Conservation (phyloP, 73 alveolate genomes). For the Paramecium octaurelia region DNA sequence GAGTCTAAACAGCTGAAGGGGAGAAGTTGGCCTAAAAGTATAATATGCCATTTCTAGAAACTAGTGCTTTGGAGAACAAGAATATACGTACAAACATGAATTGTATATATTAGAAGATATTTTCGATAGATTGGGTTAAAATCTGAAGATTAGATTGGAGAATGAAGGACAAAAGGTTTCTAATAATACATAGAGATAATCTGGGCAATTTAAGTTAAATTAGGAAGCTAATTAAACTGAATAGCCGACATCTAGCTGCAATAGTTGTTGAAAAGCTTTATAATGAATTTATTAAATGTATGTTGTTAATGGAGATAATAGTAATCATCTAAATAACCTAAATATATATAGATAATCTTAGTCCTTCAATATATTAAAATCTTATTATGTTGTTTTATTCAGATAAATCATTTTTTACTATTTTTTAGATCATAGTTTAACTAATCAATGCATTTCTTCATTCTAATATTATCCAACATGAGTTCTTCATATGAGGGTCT, state of each 20-base stretch:
- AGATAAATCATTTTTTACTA: not conserved
- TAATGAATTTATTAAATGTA: not conserved
- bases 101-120: not conserved
- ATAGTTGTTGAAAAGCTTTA: not conserved
- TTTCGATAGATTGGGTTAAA: conserved; percentile 2
- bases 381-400: too few relatives aligned
- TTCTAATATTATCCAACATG: not conserved
- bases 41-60: conserved; percentile 58
- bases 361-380: not conserved
- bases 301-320: not conserved
- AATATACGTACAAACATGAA: not conserved
- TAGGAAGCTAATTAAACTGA: not conserved
- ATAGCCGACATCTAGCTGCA: not conserved
- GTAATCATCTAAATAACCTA: not conserved
- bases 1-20: conserved; percentile 58
- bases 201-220: not conserved
- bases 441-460: conserved; percentile 32
- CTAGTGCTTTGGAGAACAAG: conserved; percentile 52
- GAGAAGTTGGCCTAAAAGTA: conserved; percentile 52
- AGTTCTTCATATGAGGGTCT: conserved; percentile 36
- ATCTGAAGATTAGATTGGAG: conserved; percentile 2
- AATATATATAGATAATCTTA: not conserved
- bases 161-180: not conserved
- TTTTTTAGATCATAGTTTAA: conserved; percentile 4
- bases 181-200: not conserved